phyloP scores from a whole-genome alignment of 257 asterid species.

The Solanum arcanum region DNA sequence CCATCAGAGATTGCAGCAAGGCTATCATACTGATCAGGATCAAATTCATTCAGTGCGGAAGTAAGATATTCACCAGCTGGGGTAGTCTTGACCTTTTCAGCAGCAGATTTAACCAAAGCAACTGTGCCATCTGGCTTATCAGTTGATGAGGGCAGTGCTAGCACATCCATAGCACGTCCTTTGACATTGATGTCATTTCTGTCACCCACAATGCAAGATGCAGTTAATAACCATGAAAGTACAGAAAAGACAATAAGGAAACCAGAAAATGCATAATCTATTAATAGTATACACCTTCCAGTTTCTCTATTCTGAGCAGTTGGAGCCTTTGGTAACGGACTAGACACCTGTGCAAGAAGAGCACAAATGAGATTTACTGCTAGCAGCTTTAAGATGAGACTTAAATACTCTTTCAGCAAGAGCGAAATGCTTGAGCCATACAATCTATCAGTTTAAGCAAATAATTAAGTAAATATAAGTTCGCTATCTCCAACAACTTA shows the following conservation, averaged over 20 bases:
- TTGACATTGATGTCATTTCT: conserved; percentile 51
- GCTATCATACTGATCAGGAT: conserved; percentile 94
- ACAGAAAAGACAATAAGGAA: neutral
- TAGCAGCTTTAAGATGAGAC: neutral
- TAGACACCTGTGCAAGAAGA: conserved; percentile 45
- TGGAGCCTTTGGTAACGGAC: conserved; percentile 53
- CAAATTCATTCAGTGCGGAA: conserved; percentile 85
- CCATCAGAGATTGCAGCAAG: conserved; percentile 99
- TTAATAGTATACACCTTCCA: conserved; percentile 42
- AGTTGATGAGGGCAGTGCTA: conserved; percentile 36
- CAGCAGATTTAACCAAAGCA: conserved; percentile 70
- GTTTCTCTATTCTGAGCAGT: conserved; percentile 41
- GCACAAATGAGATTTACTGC: conserved; percentile 3
- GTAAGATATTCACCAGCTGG: conserved; percentile 99
- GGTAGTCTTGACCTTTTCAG: conserved; percentile 70
- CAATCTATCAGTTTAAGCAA: neutral
- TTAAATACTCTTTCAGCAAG: neutral
- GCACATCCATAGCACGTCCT: conserved; percentile 46
- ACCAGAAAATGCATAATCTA: conserved; percentile 2
- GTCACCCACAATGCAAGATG: conserved; percentile 10
- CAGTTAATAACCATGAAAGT: neutral
- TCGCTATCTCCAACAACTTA: neutral
- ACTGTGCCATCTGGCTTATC: conserved; percentile 53
- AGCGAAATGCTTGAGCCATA: neutral
- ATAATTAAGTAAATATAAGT: neutral